Evolutionary conservation across 306 rosid genomes (phyloP).

Genomic region (Cucurbita ficifolia): DNA sequence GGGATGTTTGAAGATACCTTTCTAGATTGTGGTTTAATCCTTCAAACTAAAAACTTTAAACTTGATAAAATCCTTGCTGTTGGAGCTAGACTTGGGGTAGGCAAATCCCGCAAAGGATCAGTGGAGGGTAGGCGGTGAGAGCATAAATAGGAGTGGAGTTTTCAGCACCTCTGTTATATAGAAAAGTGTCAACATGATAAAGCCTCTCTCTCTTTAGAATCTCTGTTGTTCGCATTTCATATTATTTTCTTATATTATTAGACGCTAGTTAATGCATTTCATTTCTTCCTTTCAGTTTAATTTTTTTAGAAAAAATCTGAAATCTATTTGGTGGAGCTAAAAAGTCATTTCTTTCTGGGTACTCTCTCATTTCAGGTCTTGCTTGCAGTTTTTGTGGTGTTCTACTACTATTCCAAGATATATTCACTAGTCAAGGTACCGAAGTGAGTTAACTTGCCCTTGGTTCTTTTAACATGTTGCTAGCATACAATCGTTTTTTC

Average conservation of each 20-base stretch:
- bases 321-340: background rate
- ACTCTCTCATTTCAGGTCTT: slow-evolving; percentile 38
- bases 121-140: background rate
- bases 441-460: slow-evolving; percentile 14
- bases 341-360: slow-evolving; percentile 6
- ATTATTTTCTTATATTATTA: background rate
- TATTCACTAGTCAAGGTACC: slow-evolving; percentile 51
- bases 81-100: background rate
- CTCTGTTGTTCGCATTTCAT: background rate
- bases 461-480: background rate
- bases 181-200: background rate
- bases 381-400: slow-evolving; percentile 81
- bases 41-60: background rate
- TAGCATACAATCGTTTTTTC: background rate
- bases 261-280: background rate
- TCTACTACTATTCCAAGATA: slow-evolving; percentile 42
- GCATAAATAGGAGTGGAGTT: background rate
- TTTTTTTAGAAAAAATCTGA: background rate
- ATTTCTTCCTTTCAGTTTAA: background rate
- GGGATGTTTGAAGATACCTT: background rate
- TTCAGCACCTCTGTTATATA: background rate
- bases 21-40: background rate
- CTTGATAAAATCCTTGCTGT: background rate
- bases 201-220: background rate
- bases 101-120: background rate